Percentiles rank a stretch among this genome's conserved stretches.
Evolutionary conservation across 2,329 filamentous ascomycete genomes (phyloP).

Genomic region (Aspergillus sp.): DNA sequence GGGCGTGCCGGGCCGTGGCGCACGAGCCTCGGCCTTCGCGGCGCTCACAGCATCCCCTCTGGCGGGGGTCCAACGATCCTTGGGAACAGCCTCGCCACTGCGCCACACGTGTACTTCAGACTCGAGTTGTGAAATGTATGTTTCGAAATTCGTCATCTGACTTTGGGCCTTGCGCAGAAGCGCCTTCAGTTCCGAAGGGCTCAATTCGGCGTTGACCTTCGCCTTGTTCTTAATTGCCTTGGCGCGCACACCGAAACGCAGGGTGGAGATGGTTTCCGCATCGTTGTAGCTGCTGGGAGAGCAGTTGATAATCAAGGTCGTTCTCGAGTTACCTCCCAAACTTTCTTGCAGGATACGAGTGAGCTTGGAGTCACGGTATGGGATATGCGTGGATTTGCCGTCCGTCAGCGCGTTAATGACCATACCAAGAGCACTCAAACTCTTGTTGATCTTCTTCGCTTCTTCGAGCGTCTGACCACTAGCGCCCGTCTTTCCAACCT

Average conservation of each 20-base stretch:
- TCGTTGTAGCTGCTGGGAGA: conserved; percentile 99
- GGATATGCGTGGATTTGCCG: conserved; percentile 93
- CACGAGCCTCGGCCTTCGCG: conserved; percentile 52
- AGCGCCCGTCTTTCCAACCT: conserved; percentile 96
- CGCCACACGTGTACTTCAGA: conserved; percentile 86
- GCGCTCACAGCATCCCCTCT: conserved; percentile 57
- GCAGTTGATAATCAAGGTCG: conserved; percentile 98
- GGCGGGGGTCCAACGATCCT: conserved; percentile 80
- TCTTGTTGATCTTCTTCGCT: conserved; percentile 99
- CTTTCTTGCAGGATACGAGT: conserved; percentile 97
- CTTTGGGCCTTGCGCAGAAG: conserved; percentile 89
- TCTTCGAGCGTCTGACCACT: conserved; percentile 97
- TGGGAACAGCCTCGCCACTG: conserved; percentile 81
- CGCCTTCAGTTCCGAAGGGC: conserved; percentile 89
- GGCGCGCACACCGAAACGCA: conserved; percentile 92
- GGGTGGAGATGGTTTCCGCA: conserved; percentile 85
- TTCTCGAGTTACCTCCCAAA: conserved; percentile 94
- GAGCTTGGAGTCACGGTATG: conserved; percentile 96
- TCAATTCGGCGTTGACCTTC: conserved; percentile 98
- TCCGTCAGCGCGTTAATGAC: conserved; percentile 98
- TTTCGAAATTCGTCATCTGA: conserved; percentile 85
- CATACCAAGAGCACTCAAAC: conserved; percentile 95
- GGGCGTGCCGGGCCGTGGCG: conserved; percentile 45
- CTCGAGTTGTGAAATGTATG: conserved; percentile 80
- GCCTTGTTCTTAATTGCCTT: conserved; percentile 99